These are phyloP conservation scores for Physcia stellaris DNA, from an alignment of 495 filamentous ascomycete species.

Conservation along the genomic window DNA sequence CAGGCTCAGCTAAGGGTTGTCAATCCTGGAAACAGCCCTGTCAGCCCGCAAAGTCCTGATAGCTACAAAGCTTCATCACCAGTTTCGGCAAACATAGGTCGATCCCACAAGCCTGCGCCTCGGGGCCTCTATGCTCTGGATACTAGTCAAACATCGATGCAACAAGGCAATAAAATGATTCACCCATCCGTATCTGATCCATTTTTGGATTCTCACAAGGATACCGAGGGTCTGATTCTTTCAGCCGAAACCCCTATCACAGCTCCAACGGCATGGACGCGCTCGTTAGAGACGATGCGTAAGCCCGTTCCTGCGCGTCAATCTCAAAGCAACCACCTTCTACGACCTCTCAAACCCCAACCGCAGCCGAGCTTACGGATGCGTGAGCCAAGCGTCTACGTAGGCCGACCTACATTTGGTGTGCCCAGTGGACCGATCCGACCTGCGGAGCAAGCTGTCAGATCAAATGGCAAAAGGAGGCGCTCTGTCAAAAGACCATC, in stretches of 20 bases:
- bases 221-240: neutral
- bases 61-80: neutral
- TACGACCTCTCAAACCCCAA: slow-evolving; percentile 6
- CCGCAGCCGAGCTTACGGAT: slow-evolving; percentile 9
- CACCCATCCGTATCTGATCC: slow-evolving; percentile 13
- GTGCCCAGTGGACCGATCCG: neutral
- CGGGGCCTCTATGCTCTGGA: slow-evolving; percentile 7
- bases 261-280: neutral
- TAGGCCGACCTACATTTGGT: neutral
- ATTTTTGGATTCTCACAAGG: slow-evolving; percentile 8
- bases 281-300: slow-evolving; percentile 2
- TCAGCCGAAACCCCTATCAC: neutral
- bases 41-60: too few relatives aligned
- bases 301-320: slow-evolving; percentile 8
- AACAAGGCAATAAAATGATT: slow-evolving; percentile 2
- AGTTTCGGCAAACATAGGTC: neutral
- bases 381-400: too few relatives aligned
- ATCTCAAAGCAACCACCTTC: slow-evolving; percentile 10
- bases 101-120: slow-evolving; percentile 5
- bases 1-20: slow-evolving; percentile 5
- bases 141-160: slow-evolving; percentile 12
- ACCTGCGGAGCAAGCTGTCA: neutral
- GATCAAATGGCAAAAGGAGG: neutral
- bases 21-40: neutral
- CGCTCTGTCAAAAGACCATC: neutral